Conservation (phyloP, 208 protist species). For the Endotrypanum monterogeii region DNA sequence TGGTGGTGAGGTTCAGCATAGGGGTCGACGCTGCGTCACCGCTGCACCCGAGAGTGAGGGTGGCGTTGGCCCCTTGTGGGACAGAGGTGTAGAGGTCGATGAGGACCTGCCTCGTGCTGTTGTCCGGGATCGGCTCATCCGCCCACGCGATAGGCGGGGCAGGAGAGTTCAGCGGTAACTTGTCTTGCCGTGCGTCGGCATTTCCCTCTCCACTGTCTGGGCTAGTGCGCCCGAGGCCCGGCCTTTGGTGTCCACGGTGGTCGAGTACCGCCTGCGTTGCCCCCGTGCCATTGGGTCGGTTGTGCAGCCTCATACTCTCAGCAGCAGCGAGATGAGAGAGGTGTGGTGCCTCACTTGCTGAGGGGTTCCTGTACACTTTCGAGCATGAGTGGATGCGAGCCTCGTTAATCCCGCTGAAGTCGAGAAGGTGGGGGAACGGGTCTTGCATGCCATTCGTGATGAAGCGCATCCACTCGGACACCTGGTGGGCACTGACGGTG, state of each 20-base stretch:
- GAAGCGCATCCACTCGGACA: constrained; percentile 10
- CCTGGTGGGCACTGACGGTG: not conserved
- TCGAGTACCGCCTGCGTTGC: not conserved
- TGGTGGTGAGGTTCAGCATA: constrained; percentile 4
- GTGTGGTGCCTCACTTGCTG: not conserved
- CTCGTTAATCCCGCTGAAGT: not conserved
- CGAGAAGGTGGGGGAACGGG: constrained; percentile 6
- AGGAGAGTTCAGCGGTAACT: not conserved
- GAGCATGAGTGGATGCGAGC: constrained; percentile 6
- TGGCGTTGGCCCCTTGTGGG: not conserved
- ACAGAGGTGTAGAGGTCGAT: constrained; percentile 6
- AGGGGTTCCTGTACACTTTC: not conserved
- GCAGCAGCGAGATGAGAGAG: not conserved
- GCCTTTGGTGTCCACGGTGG: not conserved
- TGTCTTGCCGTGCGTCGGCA: not conserved
- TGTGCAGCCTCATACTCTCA: not conserved
- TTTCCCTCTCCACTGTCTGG: not conserved
- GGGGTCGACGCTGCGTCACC: not conserved
- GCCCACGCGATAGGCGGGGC: not conserved
- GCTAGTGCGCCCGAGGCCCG: not conserved
- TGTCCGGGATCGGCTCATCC: not conserved
- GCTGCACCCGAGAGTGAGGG: constrained; percentile 12
- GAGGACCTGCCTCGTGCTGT: constrained; percentile 1
- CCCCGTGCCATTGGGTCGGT: not conserved
- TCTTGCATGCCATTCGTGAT: constrained; percentile 16